Evolutionary conservation across 2,329 filamentous ascomycete species (phyloP).

Genomic region (Aspergillus persii): DNA sequence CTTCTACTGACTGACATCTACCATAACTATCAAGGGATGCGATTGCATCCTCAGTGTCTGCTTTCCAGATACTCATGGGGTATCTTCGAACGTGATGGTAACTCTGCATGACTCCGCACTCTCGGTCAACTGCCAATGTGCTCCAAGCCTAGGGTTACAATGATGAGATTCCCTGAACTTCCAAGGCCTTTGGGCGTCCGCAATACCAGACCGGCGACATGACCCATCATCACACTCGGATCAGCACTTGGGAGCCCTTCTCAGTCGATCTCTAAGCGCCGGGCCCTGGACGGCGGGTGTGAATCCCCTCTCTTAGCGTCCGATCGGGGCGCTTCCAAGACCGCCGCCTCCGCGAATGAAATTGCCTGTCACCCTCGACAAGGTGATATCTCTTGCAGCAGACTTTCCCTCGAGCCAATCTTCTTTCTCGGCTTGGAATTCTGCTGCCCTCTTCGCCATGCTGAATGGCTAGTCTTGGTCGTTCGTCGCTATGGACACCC

Average conservation of each 20-base stretch:
- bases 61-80: background rate
- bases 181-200: background rate
- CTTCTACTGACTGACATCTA: background rate
- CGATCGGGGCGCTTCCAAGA: constrained; percentile 31
- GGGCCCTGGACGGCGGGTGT: constrained; percentile 10
- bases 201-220: background rate
- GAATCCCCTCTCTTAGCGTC: constrained; percentile 25
- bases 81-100: background rate
- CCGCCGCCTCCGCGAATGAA: constrained; percentile 26
- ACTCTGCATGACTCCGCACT: background rate
- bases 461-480: background rate
- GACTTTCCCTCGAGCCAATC: constrained; percentile 6
- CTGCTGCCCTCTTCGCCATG: background rate
- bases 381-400: constrained; percentile 37
- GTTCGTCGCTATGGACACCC: background rate
- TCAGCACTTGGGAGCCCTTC: constrained; percentile 11
- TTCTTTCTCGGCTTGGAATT: background rate
- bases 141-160: background rate
- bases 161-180: background rate
- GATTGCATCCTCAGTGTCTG: background rate
- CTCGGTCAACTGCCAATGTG: background rate
- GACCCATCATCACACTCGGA: constrained; percentile 1
- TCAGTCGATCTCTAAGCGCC: constrained; percentile 26
- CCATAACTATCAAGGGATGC: background rate
- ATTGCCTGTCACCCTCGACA: constrained; percentile 5